Percentiles rank a stretch among this genome's conserved stretches.
Evolutionary conservation across 306 rosid species (phyloP).

Genomic region (Quercus rubra): DNA sequence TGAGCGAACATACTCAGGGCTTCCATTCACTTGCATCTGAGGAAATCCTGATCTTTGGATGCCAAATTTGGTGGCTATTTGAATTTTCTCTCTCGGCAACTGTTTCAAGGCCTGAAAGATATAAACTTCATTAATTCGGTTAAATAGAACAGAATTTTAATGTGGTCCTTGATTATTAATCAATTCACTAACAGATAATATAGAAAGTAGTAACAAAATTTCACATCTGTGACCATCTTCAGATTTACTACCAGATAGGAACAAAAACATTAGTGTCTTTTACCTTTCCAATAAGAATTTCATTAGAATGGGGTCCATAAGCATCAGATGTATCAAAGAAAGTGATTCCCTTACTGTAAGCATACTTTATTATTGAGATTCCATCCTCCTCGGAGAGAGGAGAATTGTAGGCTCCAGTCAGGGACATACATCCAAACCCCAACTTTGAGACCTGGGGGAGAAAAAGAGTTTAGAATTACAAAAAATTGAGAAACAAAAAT

Average conservation of each 20-base stretch:
- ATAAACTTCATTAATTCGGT: background rate
- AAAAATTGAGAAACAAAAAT: background rate
- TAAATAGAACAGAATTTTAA: background rate
- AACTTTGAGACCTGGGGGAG: slow-evolving; percentile 32
- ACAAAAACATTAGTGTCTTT: too few species aligned
- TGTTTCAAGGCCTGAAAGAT: slow-evolving; percentile 56
- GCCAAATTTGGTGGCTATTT: slow-evolving; percentile 84
- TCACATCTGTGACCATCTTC: background rate
- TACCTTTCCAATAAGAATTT: slow-evolving; percentile 38
- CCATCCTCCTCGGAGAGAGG: slow-evolving; percentile 28
- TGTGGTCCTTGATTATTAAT: background rate
- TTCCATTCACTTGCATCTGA: slow-evolving; percentile 35
- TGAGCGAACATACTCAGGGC: slow-evolving; percentile 65
- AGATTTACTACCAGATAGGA: background rate
- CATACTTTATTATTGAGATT: slow-evolving; percentile 15
- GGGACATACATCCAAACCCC: slow-evolving; percentile 49
- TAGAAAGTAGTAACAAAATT: background rate
- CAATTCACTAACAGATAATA: background rate
- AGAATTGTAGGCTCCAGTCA: slow-evolving; percentile 26
- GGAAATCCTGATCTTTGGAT: background rate
- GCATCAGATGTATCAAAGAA: slow-evolving; percentile 38
- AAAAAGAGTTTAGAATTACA: background rate
- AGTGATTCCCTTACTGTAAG: slow-evolving; percentile 35
- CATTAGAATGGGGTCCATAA: slow-evolving; percentile 32
- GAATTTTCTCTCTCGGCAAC: slow-evolving; percentile 62